phyloP scores from a whole-genome alignment of 495 filamentous ascomycete genomes.

The Penicillium simplicissimum region DNA sequence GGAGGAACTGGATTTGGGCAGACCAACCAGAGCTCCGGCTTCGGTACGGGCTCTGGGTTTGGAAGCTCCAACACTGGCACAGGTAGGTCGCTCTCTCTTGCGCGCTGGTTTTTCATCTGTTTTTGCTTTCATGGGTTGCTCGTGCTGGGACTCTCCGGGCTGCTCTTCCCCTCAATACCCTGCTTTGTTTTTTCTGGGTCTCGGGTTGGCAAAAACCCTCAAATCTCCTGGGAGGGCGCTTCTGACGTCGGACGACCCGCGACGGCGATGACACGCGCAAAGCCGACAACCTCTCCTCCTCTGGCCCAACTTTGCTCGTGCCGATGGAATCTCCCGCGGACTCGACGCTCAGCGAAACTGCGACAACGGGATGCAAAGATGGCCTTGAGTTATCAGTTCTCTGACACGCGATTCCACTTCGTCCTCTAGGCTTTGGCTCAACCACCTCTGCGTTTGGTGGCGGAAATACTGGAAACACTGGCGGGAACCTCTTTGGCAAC shows the following conservation, averaged over 20 bases:
- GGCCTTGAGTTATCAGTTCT: slow-evolving; percentile 33
- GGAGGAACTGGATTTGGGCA: slow-evolving; percentile 58
- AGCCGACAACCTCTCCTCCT: slow-evolving; percentile 5
- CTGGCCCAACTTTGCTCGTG: slow-evolving; percentile 20
- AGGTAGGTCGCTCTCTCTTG: slow-evolving; percentile 43
- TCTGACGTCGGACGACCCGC: slow-evolving; percentile 38
- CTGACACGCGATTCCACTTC: slow-evolving; percentile 44
- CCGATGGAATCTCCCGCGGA: slow-evolving; percentile 28
- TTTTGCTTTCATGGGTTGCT: slow-evolving; percentile 4
- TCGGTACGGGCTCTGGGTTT: slow-evolving; percentile 44
- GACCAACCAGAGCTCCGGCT: slow-evolving; percentile 57
- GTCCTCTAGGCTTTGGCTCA: slow-evolving; percentile 62
- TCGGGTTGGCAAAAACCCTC: slow-evolving; percentile 11
- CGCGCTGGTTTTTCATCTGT: slow-evolving; percentile 8
- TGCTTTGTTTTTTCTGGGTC: slow-evolving; percentile 23
- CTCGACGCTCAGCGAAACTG: slow-evolving; percentile 36
- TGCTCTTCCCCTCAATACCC: slow-evolving; percentile 21
- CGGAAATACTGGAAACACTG: slow-evolving; percentile 32
- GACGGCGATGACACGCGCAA: slow-evolving; percentile 33
- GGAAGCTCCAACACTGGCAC: slow-evolving; percentile 42
- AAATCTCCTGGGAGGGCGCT: slow-evolving; percentile 30
- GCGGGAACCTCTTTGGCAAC: slow-evolving; percentile 47
- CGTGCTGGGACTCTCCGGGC: slow-evolving; percentile 6
- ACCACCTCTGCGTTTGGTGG: slow-evolving; percentile 43
- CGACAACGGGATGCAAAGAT: slow-evolving; percentile 42